Percentiles rank a stretch among this genome's conserved stretches.
These are phyloP conservation scores for Penicillium soppii DNA, from an alignment of 495 filamentous ascomycete species.

Conservation along the genomic window DNA sequence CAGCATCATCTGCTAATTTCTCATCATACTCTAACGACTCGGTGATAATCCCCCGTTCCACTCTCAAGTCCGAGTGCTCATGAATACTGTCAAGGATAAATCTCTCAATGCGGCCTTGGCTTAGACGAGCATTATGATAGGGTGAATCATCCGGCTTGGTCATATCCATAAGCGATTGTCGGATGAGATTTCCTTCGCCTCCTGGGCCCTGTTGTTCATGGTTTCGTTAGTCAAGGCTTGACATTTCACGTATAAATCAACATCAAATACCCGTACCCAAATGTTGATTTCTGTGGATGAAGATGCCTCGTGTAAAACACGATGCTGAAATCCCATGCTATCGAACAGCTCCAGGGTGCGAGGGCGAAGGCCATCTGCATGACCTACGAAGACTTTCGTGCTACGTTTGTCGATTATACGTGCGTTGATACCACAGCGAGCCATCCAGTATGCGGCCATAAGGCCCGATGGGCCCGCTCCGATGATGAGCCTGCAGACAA, in stretches of 20 bases:
- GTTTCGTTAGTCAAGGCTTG: background rate
- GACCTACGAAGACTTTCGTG: constrained; percentile 54
- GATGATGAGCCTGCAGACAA: constrained; percentile 45
- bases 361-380: constrained; percentile 59
- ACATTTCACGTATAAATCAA: background rate
- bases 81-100: constrained; percentile 54
- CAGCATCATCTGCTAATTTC: constrained; percentile 35
- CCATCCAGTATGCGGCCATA: constrained; percentile 64
- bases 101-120: constrained; percentile 57
- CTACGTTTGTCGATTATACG: constrained; percentile 62
- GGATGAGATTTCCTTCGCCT: constrained; percentile 43
- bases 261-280: constrained; percentile 28
- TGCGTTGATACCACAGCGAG: constrained; percentile 56
- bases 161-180: constrained; percentile 54
- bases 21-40: constrained; percentile 48
- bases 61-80: constrained; percentile 43
- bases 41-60: constrained; percentile 51
- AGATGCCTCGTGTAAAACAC: constrained; percentile 59
- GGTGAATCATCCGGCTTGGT: constrained; percentile 52
- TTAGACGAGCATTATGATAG: constrained; percentile 51
- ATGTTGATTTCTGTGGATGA: constrained; percentile 44
- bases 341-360: constrained; percentile 68
- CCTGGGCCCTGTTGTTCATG: constrained; percentile 28
- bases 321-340: constrained; percentile 62
- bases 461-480: constrained; percentile 69